Conservation (phyloP, 768 basidiomycete genomes). For the Pleurotus tuoliensis region DNA sequence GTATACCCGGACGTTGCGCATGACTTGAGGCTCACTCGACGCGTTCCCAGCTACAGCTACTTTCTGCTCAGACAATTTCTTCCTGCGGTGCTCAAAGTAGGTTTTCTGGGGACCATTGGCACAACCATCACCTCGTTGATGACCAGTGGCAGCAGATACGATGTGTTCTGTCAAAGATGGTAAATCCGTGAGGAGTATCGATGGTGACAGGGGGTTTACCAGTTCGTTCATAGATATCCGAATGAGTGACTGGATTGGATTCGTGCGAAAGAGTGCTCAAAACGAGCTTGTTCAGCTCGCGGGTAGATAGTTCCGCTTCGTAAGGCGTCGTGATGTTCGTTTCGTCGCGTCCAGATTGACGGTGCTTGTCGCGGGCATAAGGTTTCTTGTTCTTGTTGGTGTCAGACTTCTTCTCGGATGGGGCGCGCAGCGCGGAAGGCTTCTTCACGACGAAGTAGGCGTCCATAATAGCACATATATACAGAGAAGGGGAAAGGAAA, state of each 20-base stretch:
- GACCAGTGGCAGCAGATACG: constrained; percentile 62
- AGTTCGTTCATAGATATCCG: constrained; percentile 56
- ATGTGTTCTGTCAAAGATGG: constrained; percentile 42
- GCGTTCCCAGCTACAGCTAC: constrained; percentile 17
- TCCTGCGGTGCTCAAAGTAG: constrained; percentile 40
- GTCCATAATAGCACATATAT: constrained; percentile 15
- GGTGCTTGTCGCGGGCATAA: constrained; percentile 8
- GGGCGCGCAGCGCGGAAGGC: constrained; percentile 7
- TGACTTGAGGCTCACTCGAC: constrained; percentile 21
- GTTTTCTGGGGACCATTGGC: constrained; percentile 18
- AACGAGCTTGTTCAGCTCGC: constrained; percentile 54
- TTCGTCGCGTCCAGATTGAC: background rate
- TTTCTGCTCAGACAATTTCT: constrained; percentile 37
- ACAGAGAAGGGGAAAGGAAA: constrained; percentile 4
- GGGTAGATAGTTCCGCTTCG: constrained; percentile 29
- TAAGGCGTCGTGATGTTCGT: constrained; percentile 11
- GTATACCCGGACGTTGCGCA: constrained; percentile 53
- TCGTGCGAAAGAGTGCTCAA: constrained; percentile 57
- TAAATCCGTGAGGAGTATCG: background rate
- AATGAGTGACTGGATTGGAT: constrained; percentile 78
- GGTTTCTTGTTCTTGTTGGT: constrained; percentile 14
- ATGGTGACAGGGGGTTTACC: constrained; percentile 30
- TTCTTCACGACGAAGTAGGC: constrained; percentile 20
- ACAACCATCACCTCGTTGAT: constrained; percentile 54
- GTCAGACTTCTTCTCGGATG: constrained; percentile 8